Evolutionary conservation across 1,139 yeast species (phyloP).

Genomic region (Lodderomyces orthopsilosis): DNA sequence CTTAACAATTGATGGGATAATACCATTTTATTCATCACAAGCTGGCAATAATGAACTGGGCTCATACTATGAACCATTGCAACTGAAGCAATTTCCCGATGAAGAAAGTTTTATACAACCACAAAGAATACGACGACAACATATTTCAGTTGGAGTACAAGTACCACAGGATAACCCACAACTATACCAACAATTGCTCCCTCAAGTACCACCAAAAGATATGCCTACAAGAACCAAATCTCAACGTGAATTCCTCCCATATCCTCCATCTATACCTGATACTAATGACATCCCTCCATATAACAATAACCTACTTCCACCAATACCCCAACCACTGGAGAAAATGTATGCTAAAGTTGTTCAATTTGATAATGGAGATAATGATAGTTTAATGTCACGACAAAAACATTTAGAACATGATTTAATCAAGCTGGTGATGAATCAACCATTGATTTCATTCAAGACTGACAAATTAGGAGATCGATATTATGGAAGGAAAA

Average conservation of each 20-base stretch:
- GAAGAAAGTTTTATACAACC: background rate
- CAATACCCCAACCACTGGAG: slow-evolving; percentile 6
- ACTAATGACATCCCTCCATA: slow-evolving; percentile 6
- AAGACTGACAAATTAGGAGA: slow-evolving; percentile 20
- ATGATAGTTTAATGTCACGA: slow-evolving; percentile 18
- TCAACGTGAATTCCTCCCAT: slow-evolving; percentile 14
- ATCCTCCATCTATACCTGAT: slow-evolving; percentile 8
- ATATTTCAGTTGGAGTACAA: slow-evolving; percentile 10
- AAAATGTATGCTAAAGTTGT: background rate
- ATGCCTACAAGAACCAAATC: slow-evolving; percentile 7
- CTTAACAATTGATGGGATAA: slow-evolving; percentile 16
- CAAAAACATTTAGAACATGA: slow-evolving; percentile 28
- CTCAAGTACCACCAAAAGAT: slow-evolving; percentile 15
- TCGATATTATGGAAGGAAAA: slow-evolving; percentile 17
- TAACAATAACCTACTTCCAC: slow-evolving; percentile 1
- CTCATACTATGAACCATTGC: background rate
- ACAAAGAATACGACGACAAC: slow-evolving; percentile 3
- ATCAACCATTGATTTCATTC: slow-evolving; percentile 28
- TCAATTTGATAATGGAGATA: slow-evolving; percentile 8
- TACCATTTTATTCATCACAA: slow-evolving; percentile 15
- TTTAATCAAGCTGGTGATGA: slow-evolving; percentile 37
- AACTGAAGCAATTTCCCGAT: background rate
- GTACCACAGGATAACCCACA: slow-evolving; percentile 12
- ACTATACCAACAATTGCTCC: slow-evolving; percentile 8
- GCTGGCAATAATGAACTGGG: slow-evolving; percentile 5